Evolutionary conservation across 2,329 filamentous ascomycete species (phyloP).

Genomic region (Colletotrichum viniferum): DNA sequence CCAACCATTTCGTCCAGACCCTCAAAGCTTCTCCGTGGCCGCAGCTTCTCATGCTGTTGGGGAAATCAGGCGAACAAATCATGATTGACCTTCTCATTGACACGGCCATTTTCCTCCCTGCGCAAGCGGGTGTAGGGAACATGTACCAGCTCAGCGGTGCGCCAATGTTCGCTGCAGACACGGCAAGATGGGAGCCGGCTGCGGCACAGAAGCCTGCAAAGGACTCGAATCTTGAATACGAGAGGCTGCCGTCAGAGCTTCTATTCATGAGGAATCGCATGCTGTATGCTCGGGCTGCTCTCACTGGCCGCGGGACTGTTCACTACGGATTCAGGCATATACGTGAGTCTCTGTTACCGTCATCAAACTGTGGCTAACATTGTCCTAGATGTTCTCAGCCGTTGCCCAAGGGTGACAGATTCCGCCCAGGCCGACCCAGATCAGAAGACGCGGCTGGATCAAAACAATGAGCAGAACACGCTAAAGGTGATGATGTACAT

Average conservation of each 20-base stretch:
- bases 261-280: constrained; percentile 81
- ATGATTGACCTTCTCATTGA: constrained; percentile 80
- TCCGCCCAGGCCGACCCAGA: not conserved
- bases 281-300: constrained; percentile 78
- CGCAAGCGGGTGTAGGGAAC: constrained; percentile 66
- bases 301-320: constrained; percentile 71
- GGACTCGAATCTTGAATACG: not conserved
- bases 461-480: constrained; percentile 54
- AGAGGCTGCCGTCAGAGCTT: constrained; percentile 61
- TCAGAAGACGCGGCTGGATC: not conserved
- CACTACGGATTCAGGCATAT: constrained; percentile 80
- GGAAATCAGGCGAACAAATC: constrained; percentile 74
- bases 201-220: not conserved
- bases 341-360: constrained; percentile 59
- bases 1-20: constrained; percentile 71
- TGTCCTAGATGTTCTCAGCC: constrained; percentile 78
- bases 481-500: constrained; percentile 86
- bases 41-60: constrained; percentile 74
- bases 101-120: constrained; percentile 73
- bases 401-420: constrained; percentile 48
- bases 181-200: constrained; percentile 26
- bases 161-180: constrained; percentile 48
- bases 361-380: not conserved
- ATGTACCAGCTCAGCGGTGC: constrained; percentile 77
- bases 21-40: constrained; percentile 79